Base-by-base conservation (phyloP, 805 yeast genomes). In the Saccharomycopsis oosterbeekiorum region DNA sequence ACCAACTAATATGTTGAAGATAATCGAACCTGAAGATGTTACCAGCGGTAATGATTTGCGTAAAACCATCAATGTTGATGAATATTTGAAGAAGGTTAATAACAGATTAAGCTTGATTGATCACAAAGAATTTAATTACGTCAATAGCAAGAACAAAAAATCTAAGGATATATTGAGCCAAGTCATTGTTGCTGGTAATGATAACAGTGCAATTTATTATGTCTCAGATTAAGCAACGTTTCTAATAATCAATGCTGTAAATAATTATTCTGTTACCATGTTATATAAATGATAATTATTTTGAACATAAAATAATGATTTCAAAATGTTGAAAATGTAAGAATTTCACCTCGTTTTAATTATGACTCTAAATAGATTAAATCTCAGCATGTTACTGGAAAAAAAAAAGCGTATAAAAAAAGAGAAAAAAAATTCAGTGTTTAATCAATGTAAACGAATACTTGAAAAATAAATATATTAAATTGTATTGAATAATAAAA, bases 141-240 rank as follows among this genome's bases (percentile, higher is more conserved):
- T 63, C 37, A 65, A 67, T 51, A 61, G 67, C 10, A 68, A 68
- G 21, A 50, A 57, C 41, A 75, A 76, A 14, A 63, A 59, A 15
- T 64, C 61, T 26, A 57, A 66, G 24, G 65, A 64, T 40, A 69
- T 67, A 3, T 75, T 76, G 9, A 79, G 80, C 59, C 92, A 87
- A 71, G 81, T 76, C 3, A 68, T 86, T 8, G 79, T 78, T 50
- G 86, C 92, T 4, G 91, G 92, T 9, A 80, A 75, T 11, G 77
- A 77, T 57, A 74, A 82, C 43, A 80, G 88, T 40, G 92, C 86
- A 50, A 76, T 88, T 37, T 88, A 73, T 72, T 88, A 87, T 74
- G 53, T 24, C 76, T 36, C 29, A 17, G 26, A 51, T 47, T 21
- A 19, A 34, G 36, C 14, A 14, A 9, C 17, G 11, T 19, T 34